phyloP scores from a whole-genome alignment of 306 rosid genomes.

The Acacia crassicarpa region DNA sequence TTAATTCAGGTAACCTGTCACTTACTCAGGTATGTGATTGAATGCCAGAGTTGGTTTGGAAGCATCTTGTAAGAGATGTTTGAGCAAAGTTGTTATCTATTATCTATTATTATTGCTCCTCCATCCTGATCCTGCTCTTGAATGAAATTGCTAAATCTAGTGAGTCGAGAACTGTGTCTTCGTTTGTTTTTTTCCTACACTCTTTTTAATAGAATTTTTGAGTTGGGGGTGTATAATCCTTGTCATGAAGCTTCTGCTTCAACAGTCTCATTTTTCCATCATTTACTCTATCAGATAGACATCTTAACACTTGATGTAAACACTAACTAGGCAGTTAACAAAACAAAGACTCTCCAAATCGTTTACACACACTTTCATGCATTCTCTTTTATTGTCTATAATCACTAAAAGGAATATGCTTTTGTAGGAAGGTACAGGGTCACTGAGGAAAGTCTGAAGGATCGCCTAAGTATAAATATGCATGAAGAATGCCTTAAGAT shows the following conservation, averaged over 20 bases:
- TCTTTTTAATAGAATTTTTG: slow-evolving; percentile 1
- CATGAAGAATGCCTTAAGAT: slow-evolving; percentile 54
- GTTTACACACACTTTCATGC: not conserved
- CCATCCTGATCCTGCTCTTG: slow-evolving; percentile 16
- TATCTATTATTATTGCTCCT: slow-evolving; percentile 6
- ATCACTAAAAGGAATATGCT: not conserved
- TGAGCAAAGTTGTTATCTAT: slow-evolving; percentile 14
- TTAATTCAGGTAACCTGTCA: slow-evolving; percentile 47
- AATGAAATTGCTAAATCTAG: slow-evolving; percentile 6
- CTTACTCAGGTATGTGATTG: slow-evolving; percentile 8
- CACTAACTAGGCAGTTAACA: not conserved
- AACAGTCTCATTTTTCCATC: not conserved
- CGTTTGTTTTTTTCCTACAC: not conserved
- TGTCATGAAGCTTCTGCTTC: slow-evolving; percentile 15
- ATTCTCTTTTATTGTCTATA: not conserved
- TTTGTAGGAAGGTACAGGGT: slow-evolving; percentile 48
- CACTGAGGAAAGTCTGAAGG: slow-evolving; percentile 60
- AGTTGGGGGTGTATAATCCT: not conserved
- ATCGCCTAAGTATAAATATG: slow-evolving; percentile 55
- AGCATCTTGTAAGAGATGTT: slow-evolving; percentile 20
- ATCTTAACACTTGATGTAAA: not conserved
- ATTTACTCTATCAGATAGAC: not conserved
- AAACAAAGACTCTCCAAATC: not conserved
- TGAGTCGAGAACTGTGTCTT: not conserved
- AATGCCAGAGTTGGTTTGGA: slow-evolving; percentile 6